phyloP scores from a whole-genome alignment of 1,139 yeast species.

The Torulaspora globosa region DNA sequence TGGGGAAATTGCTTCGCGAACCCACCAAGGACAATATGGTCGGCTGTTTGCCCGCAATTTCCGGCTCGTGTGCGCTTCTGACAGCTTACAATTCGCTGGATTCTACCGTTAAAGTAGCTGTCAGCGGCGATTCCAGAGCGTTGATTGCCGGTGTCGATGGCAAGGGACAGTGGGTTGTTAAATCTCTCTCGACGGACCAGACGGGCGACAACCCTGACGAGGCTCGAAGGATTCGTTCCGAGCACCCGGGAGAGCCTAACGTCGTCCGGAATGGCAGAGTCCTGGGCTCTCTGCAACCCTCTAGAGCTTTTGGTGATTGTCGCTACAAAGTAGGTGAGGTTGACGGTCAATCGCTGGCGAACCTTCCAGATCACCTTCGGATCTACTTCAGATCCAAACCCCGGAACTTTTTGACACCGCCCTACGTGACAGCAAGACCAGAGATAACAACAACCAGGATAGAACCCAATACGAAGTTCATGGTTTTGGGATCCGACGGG shows the following conservation, averaged over 20 bases:
- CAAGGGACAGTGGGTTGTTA: conserved; percentile 76
- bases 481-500: conserved; percentile 94
- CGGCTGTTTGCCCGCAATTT: conserved; percentile 83
- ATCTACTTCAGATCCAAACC: conserved; percentile 86
- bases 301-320: conserved; percentile 97
- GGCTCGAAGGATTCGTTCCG: conserved; percentile 74
- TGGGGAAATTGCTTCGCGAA: conserved; percentile 62
- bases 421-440: conserved; percentile 96
- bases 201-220: conserved; percentile 91
- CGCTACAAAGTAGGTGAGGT: conserved; percentile 74
- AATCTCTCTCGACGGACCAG: conserved; percentile 83
- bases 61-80: conserved; percentile 90
- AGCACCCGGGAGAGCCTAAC: conserved; percentile 87
- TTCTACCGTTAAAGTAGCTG: conserved; percentile 77
- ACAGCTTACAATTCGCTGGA: conserved; percentile 80
- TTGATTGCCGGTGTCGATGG: conserved; percentile 69
- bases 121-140: conserved; percentile 95
- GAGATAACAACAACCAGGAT: conserved; percentile 81
- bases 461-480: conserved; percentile 71
- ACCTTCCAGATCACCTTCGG: conserved; percentile 72
- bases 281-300: conserved; percentile 91
- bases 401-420: conserved; percentile 77
- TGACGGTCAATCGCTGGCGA: conserved; percentile 42
- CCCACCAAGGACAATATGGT: conserved; percentile 51
- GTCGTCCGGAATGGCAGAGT: conserved; percentile 86